Evolutionary conservation across 345 rosid genomes (phyloP).

Genomic region (Durio zibethinus): DNA sequence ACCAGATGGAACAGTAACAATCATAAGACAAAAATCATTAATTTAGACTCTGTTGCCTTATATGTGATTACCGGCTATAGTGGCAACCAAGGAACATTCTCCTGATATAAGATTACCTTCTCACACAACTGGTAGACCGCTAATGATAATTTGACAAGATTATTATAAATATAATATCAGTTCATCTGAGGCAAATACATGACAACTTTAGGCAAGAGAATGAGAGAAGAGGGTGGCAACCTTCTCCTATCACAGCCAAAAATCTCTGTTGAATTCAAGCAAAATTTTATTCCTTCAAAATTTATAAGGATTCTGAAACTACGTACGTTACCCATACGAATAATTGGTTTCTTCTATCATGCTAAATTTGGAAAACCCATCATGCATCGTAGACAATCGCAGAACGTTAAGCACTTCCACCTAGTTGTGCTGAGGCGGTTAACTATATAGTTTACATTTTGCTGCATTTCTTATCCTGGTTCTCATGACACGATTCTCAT

Average conservation of each 20-base stretch:
- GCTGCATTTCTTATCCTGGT: not conserved
- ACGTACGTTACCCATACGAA: not conserved
- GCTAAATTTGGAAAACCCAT: not conserved
- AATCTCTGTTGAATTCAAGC: not conserved
- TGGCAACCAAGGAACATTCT: not conserved
- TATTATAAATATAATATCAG: not conserved
- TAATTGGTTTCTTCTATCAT: not conserved
- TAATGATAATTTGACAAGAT: not conserved
- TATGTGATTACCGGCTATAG: not conserved
- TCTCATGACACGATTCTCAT: not conserved
- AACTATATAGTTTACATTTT: not conserved
- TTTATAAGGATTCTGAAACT: not conserved
- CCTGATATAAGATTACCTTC: not conserved
- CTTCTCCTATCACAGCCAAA: not conserved
- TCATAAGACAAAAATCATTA: not conserved
- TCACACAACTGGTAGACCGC: not conserved
- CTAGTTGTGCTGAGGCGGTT: not conserved
- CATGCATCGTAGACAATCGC: not conserved
- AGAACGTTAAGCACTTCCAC: not conserved
- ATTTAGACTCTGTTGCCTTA: not conserved
- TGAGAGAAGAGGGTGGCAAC: not conserved
- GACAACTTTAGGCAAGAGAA: not conserved
- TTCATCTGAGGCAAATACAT: not conserved
- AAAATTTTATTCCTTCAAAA: not conserved
- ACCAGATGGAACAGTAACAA: not conserved